Evolutionary conservation across 75 land plant species (phyloP).

Genomic region (Pinus albicaulis): DNA sequence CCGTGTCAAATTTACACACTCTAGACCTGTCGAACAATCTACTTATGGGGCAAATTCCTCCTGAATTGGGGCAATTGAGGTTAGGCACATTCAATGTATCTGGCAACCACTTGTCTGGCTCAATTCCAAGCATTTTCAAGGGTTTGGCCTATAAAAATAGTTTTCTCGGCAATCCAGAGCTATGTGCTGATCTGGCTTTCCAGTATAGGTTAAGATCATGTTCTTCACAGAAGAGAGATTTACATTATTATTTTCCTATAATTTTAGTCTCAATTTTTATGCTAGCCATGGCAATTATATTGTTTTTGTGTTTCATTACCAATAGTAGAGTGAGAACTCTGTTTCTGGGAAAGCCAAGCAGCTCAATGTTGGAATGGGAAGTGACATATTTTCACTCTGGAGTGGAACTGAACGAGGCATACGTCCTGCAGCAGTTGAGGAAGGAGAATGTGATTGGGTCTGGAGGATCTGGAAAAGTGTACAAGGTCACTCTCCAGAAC

Average conservation of each 20-base stretch:
- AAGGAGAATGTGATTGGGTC: conserved; percentile 66
- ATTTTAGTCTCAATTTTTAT: not conserved
- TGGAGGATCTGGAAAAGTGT: conserved; percentile 78
- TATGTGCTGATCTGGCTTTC: not conserved
- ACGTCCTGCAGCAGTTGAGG: conserved; percentile 34
- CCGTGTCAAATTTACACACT: conserved; percentile 13
- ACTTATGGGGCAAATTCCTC: conserved; percentile 63
- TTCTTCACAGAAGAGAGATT: not conserved
- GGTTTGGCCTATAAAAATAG: not conserved
- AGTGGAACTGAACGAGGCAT: conserved; percentile 49
- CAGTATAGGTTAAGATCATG: not conserved
- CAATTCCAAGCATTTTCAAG: not conserved
- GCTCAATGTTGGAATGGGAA: conserved; percentile 45
- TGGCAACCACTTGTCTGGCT: not conserved
- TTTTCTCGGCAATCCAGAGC: too few species aligned
- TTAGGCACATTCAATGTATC: not conserved
- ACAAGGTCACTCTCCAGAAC: conserved; percentile 19
- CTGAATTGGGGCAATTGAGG: not conserved
- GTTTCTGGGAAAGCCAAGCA: too few species aligned
- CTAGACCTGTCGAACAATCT: conserved; percentile 66
- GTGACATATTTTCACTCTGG: conserved; percentile 64
- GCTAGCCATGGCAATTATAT: not conserved
- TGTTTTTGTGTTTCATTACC: not conserved
- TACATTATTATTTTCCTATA: not conserved
- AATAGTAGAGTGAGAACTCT: too few species aligned